Evolutionary conservation across 192 early-diverging fungal genomes (phyloP).

Genomic region (Entomortierella beljakovae): DNA sequence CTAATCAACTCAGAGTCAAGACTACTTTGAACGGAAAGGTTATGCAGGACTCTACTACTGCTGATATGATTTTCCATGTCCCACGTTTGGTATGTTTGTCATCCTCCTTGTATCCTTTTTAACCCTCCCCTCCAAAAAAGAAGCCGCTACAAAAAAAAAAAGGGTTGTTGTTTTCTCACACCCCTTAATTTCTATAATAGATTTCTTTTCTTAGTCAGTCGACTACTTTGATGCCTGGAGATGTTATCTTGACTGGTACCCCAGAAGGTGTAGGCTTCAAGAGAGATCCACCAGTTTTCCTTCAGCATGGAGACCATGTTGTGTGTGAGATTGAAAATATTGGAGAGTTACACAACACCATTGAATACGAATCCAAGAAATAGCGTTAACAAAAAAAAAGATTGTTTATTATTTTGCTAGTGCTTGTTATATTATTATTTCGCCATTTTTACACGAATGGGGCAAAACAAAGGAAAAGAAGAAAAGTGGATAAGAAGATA

Average conservation of each 20-base stretch:
- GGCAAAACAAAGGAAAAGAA: too few relatives aligned
- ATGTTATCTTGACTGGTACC: conserved; percentile 63
- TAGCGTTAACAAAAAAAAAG: neutral
- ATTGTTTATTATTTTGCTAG: neutral
- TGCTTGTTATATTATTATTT: too few relatives aligned
- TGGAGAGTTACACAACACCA: conserved; percentile 58
- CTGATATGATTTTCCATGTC: conserved; percentile 71
- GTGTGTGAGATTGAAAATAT: conserved; percentile 65
- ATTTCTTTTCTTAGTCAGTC: conserved; percentile 70
- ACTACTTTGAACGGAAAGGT: conserved; percentile 57
- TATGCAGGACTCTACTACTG: conserved; percentile 64
- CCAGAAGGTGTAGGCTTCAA: conserved; percentile 62
- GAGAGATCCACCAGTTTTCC: conserved; percentile 60
- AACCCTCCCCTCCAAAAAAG: neutral
- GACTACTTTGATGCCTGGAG: conserved; percentile 66
- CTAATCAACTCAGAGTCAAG: conserved; percentile 60
- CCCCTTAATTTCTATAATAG: neutral
- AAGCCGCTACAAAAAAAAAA: neutral
- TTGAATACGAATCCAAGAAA: conserved; percentile 58
- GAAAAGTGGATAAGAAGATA: too few relatives aligned
- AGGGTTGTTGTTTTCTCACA: neutral
- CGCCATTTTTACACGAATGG: too few relatives aligned
- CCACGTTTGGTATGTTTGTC: conserved; percentile 51
- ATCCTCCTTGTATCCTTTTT: neutral
- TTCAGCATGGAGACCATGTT: conserved; percentile 65